Evolutionary conservation across 2,329 filamentous ascomycete species (phyloP), one percentile per base, ranked within the genome.

Genomic region (Truncatella angustata): DNA sequence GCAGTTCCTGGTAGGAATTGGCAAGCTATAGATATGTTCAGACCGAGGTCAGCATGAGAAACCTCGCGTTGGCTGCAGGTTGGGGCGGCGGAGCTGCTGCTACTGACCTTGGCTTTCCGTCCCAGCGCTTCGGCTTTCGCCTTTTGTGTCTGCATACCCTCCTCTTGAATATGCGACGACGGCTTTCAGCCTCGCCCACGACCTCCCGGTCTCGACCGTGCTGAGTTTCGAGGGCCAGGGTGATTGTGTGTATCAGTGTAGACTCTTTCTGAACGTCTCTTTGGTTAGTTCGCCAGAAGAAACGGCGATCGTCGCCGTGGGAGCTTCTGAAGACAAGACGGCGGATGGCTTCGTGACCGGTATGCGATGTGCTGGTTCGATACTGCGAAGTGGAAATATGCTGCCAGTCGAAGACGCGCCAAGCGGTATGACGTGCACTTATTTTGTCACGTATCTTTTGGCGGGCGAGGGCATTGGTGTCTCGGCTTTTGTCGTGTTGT

Each of bases 1-100:
- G 84, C 65, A 99, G 83, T 75, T 96, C 89, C 77, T 96, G 90
- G 76, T 99, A 99, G 62, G 94, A 97, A 73, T 87, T 90, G 70
- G 92, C 91, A 78, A 99, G 92, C 92, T 97, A 71, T 68, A 54
- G n/a, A 28, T 71, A n/a, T n/a, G n/a, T n/a, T 68, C 56, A 26
- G 18, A 26, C 12, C 20, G 20, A 10, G 20, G 36, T 50, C 47
- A 50, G 47, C 24, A n/a, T n/a, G n/a, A n/a, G n/a, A n/a, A n/a
- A n/a, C n/a, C n/a, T n/a, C n/a, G n/a, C n/a, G n/a, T n/a, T n/a
- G n/a, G n/a, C n/a, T n/a, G n/a, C n/a, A n/a, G n/a, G n/a, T 16
- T 6, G 7, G 10, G 18, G 7, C 11, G 5, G 12, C 34, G 16
- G 5, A 20, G 10, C 28, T 11, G 20, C 23, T 35, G 52, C n/a